Conservation (phyloP, 305 asterid genomes). For the Rubia occidens region DNA sequence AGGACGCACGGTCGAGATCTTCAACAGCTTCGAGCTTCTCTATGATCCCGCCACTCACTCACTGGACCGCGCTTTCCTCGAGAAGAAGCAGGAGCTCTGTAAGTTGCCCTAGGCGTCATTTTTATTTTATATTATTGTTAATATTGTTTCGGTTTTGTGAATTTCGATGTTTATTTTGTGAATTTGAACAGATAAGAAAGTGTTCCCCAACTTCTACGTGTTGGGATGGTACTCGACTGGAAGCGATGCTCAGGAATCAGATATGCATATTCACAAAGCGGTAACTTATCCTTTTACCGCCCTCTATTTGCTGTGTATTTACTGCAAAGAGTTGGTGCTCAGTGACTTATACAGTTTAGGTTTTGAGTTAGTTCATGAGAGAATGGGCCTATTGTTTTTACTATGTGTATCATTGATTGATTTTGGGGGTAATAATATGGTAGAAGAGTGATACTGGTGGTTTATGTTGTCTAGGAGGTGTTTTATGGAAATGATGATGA, state of each 20-base stretch:
- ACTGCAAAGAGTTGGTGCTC: background rate
- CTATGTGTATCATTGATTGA: background rate
- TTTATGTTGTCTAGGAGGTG: no score
- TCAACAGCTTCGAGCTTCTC: constrained; percentile 85
- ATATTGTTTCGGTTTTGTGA: background rate
- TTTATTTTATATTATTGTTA: background rate
- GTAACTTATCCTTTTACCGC: constrained; percentile 30
- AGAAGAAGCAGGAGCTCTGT: constrained; percentile 96
- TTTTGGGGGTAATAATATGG: background rate
- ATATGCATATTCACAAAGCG: constrained; percentile 90
- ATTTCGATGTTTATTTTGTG: background rate
- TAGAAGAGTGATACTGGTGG: background rate
- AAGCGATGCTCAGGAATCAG: constrained; percentile 79
- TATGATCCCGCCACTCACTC: constrained; percentile 55
- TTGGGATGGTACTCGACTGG: constrained; percentile 98
- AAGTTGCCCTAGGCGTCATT: constrained; percentile 4
- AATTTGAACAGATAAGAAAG: constrained; percentile 71
- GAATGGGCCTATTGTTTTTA: background rate
- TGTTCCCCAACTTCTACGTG: constrained; percentile 75
- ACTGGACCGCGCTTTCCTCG: constrained; percentile 73
- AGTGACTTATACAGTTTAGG: background rate
- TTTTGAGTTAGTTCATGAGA: background rate
- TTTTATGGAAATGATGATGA: no score
- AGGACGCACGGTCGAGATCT: constrained; percentile 95
- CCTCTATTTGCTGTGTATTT: background rate